Conservation (phyloP, 108 stramenopile species). For the Nitzschia putrida region DNA sequence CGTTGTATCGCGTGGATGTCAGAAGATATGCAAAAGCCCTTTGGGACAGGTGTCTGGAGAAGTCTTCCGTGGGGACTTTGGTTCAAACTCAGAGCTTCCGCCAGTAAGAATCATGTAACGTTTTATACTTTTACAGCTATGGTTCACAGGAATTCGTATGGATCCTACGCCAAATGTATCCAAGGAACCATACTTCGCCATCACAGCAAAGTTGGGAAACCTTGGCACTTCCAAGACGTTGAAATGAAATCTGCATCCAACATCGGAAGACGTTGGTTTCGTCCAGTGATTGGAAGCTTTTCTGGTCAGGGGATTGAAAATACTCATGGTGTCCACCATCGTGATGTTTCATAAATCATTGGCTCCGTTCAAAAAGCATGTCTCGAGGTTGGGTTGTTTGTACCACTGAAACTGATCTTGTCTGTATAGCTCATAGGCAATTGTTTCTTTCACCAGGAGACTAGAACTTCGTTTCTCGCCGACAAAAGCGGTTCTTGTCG, state of each 20-base stretch:
- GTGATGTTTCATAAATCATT: too few relatives aligned
- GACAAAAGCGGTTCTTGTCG: not conserved
- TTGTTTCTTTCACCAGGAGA: conserved; percentile 6
- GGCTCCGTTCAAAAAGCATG: conserved; percentile 2
- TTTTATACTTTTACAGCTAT: conserved; percentile 49
- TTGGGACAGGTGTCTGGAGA: conserved; percentile 57
- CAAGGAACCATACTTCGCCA: conserved; percentile 50
- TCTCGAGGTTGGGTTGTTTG: too few relatives aligned
- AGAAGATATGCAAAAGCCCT: not conserved
- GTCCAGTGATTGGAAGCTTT: conserved; percentile 74
- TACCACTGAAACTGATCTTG: not conserved
- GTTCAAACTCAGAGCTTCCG: conserved; percentile 30
- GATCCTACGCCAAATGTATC: conserved; percentile 58
- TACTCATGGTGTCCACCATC: too few relatives aligned
- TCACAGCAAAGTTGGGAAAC: not conserved
- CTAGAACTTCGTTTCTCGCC: conserved; percentile 10
- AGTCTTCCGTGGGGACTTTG: conserved; percentile 51
- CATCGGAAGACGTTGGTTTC: conserved; percentile 38
- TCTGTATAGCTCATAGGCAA: conserved; percentile 2
- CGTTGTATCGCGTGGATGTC: not conserved
- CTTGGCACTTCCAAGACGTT: too few relatives aligned
- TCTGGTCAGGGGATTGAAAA: conserved; percentile 27
- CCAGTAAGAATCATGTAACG: conserved; percentile 6
- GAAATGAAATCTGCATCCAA: too few relatives aligned
- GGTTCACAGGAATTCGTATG: conserved; percentile 72